Percentiles rank a stretch among this genome's conserved stretches.
phyloP scores from a whole-genome alignment of 2,329 filamentous ascomycete species.

The Sphaerulina musiva region DNA sequence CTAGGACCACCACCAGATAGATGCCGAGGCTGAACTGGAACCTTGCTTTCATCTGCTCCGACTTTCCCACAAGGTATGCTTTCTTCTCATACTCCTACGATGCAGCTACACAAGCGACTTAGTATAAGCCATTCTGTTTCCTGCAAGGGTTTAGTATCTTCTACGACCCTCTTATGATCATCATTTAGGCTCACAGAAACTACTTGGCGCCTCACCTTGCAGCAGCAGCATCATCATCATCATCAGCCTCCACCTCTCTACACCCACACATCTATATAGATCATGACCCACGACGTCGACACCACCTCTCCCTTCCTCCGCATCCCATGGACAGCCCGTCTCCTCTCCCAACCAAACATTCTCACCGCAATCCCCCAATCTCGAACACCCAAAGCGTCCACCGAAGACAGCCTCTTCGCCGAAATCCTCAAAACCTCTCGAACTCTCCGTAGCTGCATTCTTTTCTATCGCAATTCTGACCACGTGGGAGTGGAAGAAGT shows the following conservation, averaged over 20 bases:
- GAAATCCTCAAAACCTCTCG: constrained; percentile 47
- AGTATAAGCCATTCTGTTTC: not conserved
- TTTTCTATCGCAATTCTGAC: constrained; percentile 38
- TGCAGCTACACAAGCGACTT: not conserved
- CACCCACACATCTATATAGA: not conserved
- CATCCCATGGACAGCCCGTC: constrained; percentile 31
- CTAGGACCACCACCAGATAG: not conserved
- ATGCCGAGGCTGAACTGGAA: not conserved
- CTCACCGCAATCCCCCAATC: constrained; percentile 35
- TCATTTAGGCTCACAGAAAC: not conserved
- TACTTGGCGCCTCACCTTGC: too few relatives aligned
- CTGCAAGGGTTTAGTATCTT: not conserved
- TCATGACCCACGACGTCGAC: constrained; percentile 22
- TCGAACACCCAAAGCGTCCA: constrained; percentile 36
- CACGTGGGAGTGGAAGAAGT: constrained; percentile 32
- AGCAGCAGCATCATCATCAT: too few relatives aligned
- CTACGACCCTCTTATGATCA: not conserved
- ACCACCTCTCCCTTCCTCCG: constrained; percentile 26
- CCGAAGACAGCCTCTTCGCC: constrained; percentile 49
- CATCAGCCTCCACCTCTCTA: not conserved
- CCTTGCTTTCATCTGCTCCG: not conserved
- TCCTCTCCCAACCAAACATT: constrained; percentile 34
- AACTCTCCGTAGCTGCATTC: constrained; percentile 45
- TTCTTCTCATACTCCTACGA: not conserved
- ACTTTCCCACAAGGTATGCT: not conserved